These are phyloP conservation scores for Phytophthora sansomeana DNA, from an alignment of 352 stramenopile genomes.

Conservation along the genomic window DNA sequence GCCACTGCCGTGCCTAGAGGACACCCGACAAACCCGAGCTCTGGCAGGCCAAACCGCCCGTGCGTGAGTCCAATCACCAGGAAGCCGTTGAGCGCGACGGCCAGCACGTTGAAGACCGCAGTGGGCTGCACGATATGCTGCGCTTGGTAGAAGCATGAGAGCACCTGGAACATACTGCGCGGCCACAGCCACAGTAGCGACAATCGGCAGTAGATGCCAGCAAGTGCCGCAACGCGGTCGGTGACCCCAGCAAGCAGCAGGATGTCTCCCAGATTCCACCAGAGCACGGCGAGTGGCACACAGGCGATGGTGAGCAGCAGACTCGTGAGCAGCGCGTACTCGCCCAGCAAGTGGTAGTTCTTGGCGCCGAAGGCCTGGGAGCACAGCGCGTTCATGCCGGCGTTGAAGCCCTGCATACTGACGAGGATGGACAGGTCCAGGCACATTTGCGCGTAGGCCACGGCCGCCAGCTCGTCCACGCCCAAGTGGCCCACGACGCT, in stretches of 20 bases:
- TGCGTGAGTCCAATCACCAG: constrained; percentile 75
- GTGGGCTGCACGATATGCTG: constrained; percentile 85
- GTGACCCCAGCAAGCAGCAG: constrained; percentile 53
- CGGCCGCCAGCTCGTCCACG: constrained; percentile 78
- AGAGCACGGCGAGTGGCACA: constrained; percentile 73
- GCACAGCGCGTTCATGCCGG: constrained; percentile 82
- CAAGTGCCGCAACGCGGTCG: constrained; percentile 51
- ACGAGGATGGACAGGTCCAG: constrained; percentile 81
- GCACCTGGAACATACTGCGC: constrained; percentile 81
- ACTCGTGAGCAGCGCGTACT: constrained; percentile 70
- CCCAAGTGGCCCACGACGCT: constrained; percentile 85
- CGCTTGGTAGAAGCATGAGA: constrained; percentile 83
- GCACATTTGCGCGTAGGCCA: constrained; percentile 81
- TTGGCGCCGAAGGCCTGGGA: constrained; percentile 88
- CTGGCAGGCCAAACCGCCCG: constrained; percentile 60
- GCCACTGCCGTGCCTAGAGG: constrained; percentile 73
- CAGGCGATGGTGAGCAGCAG: constrained; percentile 70
- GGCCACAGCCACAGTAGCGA: constrained; percentile 82
- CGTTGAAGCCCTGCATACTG: constrained; percentile 85
- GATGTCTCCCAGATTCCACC: constrained; percentile 77
- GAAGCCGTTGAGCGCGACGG: constrained; percentile 69
- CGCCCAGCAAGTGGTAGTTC: constrained; percentile 77
- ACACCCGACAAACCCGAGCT: constrained; percentile 80
- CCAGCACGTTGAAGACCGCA: constrained; percentile 61
- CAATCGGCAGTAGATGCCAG: constrained; percentile 66